Evolutionary conservation across 2,329 filamentous ascomycete genomes (phyloP).

Genomic region (Fusarium anthophilum): DNA sequence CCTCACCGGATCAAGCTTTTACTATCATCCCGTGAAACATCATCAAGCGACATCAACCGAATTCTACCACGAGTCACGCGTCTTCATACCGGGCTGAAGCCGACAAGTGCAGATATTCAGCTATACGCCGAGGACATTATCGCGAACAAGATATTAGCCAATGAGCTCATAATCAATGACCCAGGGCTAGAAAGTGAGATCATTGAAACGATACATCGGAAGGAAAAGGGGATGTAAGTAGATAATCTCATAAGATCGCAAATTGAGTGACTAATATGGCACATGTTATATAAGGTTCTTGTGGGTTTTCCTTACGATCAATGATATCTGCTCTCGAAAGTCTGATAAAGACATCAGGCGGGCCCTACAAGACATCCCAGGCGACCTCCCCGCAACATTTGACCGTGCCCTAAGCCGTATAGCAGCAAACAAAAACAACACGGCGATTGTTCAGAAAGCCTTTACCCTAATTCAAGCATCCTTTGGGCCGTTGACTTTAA

Average conservation of each 20-base stretch:
- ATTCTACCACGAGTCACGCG: neutral
- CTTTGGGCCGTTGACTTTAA: neutral
- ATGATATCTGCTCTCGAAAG: conserved; percentile 21
- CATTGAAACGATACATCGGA: neutral
- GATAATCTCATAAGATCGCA: fast-evolving
- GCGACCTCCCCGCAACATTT: conserved; percentile 13
- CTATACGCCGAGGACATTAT: neutral
- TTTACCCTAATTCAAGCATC: neutral
- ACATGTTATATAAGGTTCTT: conserved; percentile 11
- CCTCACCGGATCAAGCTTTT: neutral
- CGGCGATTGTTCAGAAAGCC: neutral
- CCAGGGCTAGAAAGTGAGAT: neutral
- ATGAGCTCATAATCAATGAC: neutral
- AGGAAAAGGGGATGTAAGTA: neutral
- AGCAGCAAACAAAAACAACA: neutral
- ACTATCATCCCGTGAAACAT: neutral
- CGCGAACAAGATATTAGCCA: neutral
- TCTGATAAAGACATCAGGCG: conserved; percentile 5
- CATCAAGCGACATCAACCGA: neutral
- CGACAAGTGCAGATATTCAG: neutral
- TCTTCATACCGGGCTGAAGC: neutral
- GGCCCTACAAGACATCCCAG: neutral
- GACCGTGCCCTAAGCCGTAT: conserved; percentile 10
- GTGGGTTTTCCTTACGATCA: conserved; percentile 17
- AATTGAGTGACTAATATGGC: neutral